These are phyloP conservation scores for Penicillium argentinense DNA, from an alignment of 495 filamentous ascomycete species.

Conservation along the genomic window DNA sequence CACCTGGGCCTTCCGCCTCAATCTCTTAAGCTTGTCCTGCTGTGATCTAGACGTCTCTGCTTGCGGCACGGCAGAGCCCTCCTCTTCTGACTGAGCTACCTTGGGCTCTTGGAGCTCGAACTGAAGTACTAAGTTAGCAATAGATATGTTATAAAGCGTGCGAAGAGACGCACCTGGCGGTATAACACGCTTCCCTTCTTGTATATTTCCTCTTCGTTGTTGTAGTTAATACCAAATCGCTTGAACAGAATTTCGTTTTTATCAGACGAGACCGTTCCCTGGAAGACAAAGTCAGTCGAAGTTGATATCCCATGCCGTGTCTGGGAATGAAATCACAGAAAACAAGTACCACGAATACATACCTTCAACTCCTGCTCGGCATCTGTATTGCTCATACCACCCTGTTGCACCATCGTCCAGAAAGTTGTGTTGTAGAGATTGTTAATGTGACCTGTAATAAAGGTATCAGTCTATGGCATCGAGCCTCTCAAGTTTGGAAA, in stretches of 20 bases:
- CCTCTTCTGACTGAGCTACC: constrained; percentile 12
- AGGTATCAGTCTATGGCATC: not conserved
- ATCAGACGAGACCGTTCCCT: constrained; percentile 80
- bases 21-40: constrained; percentile 74
- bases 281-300: constrained; percentile 7
- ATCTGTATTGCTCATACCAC: constrained; percentile 69
- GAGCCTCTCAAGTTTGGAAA: not conserved
- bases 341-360: constrained; percentile 10
- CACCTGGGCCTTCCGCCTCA: constrained; percentile 70
- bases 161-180: constrained; percentile 63
- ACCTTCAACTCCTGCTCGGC: constrained; percentile 80
- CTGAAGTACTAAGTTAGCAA: constrained; percentile 22
- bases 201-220: constrained; percentile 88
- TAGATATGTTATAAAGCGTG: too few species aligned
- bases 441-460: constrained; percentile 79
- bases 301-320: not conserved
- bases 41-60: constrained; percentile 67
- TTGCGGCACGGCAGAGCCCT: constrained; percentile 6
- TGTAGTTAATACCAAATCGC: constrained; percentile 90
- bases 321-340: not conserved
- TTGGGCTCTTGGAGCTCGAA: constrained; percentile 43
- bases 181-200: constrained; percentile 91
- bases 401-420: constrained; percentile 80
- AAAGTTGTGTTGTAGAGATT: constrained; percentile 98
- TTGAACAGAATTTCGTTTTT: constrained; percentile 97